Conservation (phyloP, 1,139 yeast species). For the Arxiozyma slooffiae region DNA sequence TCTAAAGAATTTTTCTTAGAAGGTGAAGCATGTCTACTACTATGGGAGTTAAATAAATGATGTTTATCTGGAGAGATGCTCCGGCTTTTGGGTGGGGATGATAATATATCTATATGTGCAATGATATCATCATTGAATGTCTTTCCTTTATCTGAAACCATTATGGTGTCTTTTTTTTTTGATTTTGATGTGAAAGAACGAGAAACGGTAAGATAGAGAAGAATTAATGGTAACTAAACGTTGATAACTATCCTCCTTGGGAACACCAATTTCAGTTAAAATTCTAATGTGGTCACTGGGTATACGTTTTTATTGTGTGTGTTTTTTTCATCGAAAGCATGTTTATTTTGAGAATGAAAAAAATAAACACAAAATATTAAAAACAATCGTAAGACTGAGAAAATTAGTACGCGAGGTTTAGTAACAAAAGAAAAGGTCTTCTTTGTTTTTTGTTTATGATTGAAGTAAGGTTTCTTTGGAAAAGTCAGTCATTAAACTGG, state of each 20-base stretch:
- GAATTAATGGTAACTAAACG: not conserved
- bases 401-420: no score
- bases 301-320: not conserved
- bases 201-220: not conserved
- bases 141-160: not conserved
- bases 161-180: not conserved
- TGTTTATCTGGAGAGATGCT: not conserved
- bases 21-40: not conserved
- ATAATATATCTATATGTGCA: conserved; percentile 18
- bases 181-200: not conserved
- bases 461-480: no score
- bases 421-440: no score
- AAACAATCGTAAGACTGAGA: no score
- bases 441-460: not conserved
- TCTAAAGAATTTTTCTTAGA: not conserved
- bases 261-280: not conserved
- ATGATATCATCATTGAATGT: conserved; percentile 14
- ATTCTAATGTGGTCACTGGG: not conserved
- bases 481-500: no score
- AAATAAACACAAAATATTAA: not conserved
- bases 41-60: not conserved
- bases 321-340: not conserved
- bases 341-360: not conserved
- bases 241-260: not conserved
- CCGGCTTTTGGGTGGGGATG: conserved; percentile 17